Evolutionary conservation across 2,329 filamentous ascomycete genomes (phyloP).

Genomic region (Cladosporium sp.): DNA sequence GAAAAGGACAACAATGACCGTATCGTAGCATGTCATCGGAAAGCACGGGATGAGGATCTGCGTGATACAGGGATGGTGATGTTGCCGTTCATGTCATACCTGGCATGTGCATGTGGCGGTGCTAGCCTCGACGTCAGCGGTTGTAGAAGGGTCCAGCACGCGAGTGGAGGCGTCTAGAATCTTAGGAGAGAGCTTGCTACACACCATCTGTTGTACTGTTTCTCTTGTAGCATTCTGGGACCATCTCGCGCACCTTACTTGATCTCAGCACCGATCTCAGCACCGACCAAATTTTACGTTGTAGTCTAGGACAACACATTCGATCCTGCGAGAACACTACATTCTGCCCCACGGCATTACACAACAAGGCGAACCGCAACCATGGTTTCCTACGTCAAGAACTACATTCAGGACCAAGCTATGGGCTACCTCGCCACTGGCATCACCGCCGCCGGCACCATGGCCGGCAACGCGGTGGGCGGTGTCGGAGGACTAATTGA

Average conservation of each 20-base stretch:
- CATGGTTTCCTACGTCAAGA: constrained; percentile 23
- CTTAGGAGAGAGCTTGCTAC: constrained; percentile 3
- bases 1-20: background rate
- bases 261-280: background rate
- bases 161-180: constrained; percentile 15
- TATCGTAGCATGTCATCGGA: background rate
- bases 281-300: background rate
- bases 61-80: constrained; percentile 3
- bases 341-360: background rate
- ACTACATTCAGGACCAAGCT: constrained; percentile 36
- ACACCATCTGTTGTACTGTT: background rate
- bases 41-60: constrained; percentile 10
- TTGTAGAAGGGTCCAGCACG: constrained; percentile 9
- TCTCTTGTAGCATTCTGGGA: background rate
- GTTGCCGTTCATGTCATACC: background rate
- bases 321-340: background rate
- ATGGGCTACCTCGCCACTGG: constrained; percentile 35
- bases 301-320: background rate
- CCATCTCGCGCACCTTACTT: background rate
- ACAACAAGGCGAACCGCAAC: background rate
- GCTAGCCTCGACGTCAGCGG: constrained; percentile 12
- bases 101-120: constrained; percentile 15
- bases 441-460: constrained; percentile 39
- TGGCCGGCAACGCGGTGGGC: constrained; percentile 41
- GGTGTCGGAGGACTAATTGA: constrained; percentile 38